Evolutionary conservation across 768 basidiomycete genomes (phyloP).

Genomic region (Rhizopogon vinicolor): DNA sequence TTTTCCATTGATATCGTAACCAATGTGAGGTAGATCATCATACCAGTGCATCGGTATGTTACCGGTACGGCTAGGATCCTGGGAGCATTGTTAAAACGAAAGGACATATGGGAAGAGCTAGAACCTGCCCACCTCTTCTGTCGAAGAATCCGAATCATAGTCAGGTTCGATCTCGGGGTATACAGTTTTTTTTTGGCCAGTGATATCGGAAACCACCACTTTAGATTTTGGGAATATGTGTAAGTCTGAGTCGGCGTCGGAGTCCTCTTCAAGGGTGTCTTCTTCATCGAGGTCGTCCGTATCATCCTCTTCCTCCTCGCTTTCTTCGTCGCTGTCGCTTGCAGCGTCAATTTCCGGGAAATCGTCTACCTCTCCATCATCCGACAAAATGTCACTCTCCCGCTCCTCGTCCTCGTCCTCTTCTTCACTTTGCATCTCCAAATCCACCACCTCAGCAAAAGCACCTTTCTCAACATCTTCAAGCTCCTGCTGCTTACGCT

Average conservation of each 20-base stretch:
- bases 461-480: conserved; percentile 29
- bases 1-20: conserved; percentile 94
- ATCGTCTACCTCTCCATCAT: conserved; percentile 60
- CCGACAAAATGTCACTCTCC: conserved; percentile 33
- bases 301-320: conserved; percentile 30
- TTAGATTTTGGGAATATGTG: conserved; percentile 60
- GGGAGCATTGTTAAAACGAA: conserved; percentile 9
- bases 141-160: conserved; percentile 89
- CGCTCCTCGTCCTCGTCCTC: conserved; percentile 40
- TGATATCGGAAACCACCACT: conserved; percentile 72
- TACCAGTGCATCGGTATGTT: conserved; percentile 98
- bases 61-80: conserved; percentile 95
- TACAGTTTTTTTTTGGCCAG: conserved; percentile 77
- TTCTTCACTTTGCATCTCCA: conserved; percentile 78
- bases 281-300: conserved; percentile 34
- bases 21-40: conserved; percentile 98
- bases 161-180: conserved; percentile 89
- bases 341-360: conserved; percentile 66
- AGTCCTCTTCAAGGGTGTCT: conserved; percentile 23
- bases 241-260: conserved; percentile 41
- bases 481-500: conserved; percentile 52
- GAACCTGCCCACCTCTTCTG: conserved; percentile 69
- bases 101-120: background rate
- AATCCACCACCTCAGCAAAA: conserved; percentile 36
- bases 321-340: conserved; percentile 37